A percentile compares a stretch with the other conserved stretches of the same genome.
phyloP scores from a whole-genome alignment of 1,284 basidiomycete species.

The Trametes versicolor region DNA sequence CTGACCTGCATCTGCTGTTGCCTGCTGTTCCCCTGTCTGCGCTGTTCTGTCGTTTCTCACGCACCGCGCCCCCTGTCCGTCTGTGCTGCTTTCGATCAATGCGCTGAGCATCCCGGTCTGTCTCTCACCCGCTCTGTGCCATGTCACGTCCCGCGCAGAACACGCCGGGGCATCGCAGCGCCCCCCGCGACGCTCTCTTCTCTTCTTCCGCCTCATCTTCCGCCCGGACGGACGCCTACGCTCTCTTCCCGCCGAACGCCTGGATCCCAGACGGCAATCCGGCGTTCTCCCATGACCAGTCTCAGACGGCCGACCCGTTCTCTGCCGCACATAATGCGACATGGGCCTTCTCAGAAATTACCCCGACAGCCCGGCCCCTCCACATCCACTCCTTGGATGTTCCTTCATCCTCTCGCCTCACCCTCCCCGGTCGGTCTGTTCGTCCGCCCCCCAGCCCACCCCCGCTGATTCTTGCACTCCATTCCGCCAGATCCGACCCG shows the following conservation, averaged over 20 bases:
- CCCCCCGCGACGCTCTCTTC: background rate
- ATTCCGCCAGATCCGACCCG: background rate
- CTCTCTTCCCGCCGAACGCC: conserved; percentile 1
- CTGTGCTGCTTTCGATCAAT: background rate
- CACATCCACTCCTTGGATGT: conserved; percentile 11
- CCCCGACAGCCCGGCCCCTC: conserved; percentile 23
- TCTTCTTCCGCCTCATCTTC: conserved; percentile 21
- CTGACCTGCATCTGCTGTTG: background rate
- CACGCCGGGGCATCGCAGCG: conserved; percentile 4
- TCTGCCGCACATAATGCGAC: conserved; percentile 6
- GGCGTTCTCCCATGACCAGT: conserved; percentile 24
- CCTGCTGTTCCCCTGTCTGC: background rate
- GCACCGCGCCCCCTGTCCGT: background rate
- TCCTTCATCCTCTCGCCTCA: conserved; percentile 5
- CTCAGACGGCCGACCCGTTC: conserved; percentile 9
- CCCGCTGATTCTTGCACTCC: background rate
- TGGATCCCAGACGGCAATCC: conserved; percentile 9
- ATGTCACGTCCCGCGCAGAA: conserved; percentile 7
- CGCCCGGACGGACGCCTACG: conserved; percentile 5
- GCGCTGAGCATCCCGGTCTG: background rate
- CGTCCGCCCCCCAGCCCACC: background rate
- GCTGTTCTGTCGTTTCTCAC: background rate
- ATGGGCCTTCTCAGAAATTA: conserved; percentile 11
- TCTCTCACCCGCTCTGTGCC: conserved; percentile 10
- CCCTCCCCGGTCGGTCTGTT: background rate